Percentiles rank a stretch among this genome's conserved stretches.
These are phyloP conservation scores for Trichoderma guizhouense DNA, from an alignment of 2,329 filamentous ascomycete species.

Conservation along the genomic window DNA sequence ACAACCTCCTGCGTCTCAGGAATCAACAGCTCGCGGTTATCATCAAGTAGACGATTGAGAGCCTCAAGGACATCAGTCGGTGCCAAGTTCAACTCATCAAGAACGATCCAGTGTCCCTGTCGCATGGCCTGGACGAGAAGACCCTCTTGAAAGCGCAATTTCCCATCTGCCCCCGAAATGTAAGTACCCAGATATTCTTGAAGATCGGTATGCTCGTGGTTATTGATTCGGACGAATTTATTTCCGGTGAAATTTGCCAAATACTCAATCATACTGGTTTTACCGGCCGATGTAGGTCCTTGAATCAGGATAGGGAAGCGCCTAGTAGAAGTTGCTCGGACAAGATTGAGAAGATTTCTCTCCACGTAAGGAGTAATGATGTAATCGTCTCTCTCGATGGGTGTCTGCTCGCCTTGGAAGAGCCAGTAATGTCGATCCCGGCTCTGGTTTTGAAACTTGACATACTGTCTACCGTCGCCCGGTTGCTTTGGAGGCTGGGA, in stretches of 20 bases:
- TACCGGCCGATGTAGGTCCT: slow-evolving; percentile 93
- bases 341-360: slow-evolving; percentile 89
- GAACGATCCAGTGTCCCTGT: slow-evolving; percentile 94
- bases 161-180: slow-evolving; percentile 78
- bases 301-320: slow-evolving; percentile 93
- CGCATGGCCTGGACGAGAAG: slow-evolving; percentile 88
- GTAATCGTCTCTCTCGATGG: slow-evolving; percentile 76
- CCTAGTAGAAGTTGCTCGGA: slow-evolving; percentile 86
- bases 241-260: slow-evolving; percentile 95
- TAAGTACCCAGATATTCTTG: slow-evolving; percentile 98
- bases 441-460: slow-evolving; percentile 68
- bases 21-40: slow-evolving; percentile 92
- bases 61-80: slow-evolving; percentile 97
- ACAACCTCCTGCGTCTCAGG: slow-evolving; percentile 96
- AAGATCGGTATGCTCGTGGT: slow-evolving; percentile 96
- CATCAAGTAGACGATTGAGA: slow-evolving; percentile 89
- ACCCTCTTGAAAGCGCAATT: slow-evolving; percentile 87
- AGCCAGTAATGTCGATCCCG: slow-evolving; percentile 82
- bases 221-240: slow-evolving; percentile 97
- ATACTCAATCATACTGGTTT: slow-evolving; percentile 99
- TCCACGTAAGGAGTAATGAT: slow-evolving; percentile 96
- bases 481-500: slow-evolving; percentile 76
- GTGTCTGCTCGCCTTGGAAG: slow-evolving; percentile 64
- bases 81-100: slow-evolving; percentile 95
- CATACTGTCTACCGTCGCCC: slow-evolving; percentile 70